A percentile compares a stretch with the other conserved stretches of the same genome.
Evolutionary conservation across 2,329 filamentous ascomycete species (phyloP).

Genomic region (Penicillium sp.): DNA sequence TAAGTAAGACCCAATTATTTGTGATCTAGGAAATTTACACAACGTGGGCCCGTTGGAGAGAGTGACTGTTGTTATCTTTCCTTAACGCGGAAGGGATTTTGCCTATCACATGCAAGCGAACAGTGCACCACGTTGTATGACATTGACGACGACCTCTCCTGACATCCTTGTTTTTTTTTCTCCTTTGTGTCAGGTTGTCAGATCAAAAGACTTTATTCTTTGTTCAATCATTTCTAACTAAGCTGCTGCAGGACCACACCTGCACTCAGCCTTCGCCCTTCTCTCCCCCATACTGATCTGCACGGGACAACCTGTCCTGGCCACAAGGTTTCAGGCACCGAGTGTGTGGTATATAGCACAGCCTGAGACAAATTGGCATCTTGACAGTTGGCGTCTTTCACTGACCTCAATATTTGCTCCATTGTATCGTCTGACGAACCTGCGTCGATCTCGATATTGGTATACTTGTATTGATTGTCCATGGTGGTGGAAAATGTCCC

Average conservation of each 20-base stretch:
- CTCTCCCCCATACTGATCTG: conserved; percentile 40
- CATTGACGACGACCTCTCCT: not conserved
- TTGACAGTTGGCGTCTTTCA: conserved; percentile 22
- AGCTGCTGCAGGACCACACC: conserved; percentile 37
- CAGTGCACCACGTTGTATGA: conserved; percentile 4
- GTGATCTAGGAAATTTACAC: conserved; percentile 1
- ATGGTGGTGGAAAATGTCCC: conserved; percentile 24
- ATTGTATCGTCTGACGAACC: conserved; percentile 18
- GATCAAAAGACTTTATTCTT: not conserved
- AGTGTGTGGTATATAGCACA: conserved; percentile 38
- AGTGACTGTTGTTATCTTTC: conserved; percentile 23
- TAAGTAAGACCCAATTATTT: not conserved
- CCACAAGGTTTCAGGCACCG: conserved; percentile 24
- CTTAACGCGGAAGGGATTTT: conserved; percentile 23
- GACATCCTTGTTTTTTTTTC: no score
- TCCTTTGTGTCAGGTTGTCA: not conserved
- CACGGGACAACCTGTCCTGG: conserved; percentile 44
- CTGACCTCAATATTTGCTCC: conserved; percentile 24
- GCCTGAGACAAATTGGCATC: conserved; percentile 25
- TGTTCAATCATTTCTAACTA: conserved; percentile 1
- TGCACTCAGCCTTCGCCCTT: conserved; percentile 36
- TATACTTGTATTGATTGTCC: conserved; percentile 27
- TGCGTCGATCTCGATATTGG: conserved; percentile 33
- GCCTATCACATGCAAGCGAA: conserved; percentile 26
- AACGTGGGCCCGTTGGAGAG: conserved; percentile 2